Evolutionary conservation across 73 alveolate species (phyloP).

Genomic region (Stentor roeselii): DNA sequence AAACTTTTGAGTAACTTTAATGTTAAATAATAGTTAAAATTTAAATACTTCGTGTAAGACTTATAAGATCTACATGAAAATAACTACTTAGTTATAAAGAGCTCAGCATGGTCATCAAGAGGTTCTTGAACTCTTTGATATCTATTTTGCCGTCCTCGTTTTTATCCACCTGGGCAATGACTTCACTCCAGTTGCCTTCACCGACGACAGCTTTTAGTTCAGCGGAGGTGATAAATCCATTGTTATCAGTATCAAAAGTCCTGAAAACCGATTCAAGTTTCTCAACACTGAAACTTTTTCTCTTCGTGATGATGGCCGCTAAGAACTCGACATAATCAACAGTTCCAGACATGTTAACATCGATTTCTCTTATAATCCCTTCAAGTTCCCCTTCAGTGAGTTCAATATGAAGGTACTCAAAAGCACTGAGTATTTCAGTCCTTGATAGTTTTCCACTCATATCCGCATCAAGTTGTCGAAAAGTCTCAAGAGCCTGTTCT

Average conservation of each 20-base stretch:
- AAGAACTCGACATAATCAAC: constrained; percentile 50
- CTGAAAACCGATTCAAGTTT: constrained; percentile 42
- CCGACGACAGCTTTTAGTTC: constrained; percentile 31
- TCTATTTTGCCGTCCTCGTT: constrained; percentile 46
- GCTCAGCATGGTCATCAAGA: not conserved
- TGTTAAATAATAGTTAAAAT: no score
- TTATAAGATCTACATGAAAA: no score
- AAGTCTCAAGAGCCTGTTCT: constrained; percentile 28
- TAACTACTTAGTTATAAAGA: not conserved
- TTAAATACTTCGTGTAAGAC: no score
- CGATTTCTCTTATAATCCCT: constrained; percentile 41
- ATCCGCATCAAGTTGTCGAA: constrained; percentile 35
- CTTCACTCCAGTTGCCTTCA: constrained; percentile 40
- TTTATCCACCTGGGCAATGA: constrained; percentile 46
- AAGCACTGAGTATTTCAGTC: constrained; percentile 38
- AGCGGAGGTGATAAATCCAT: constrained; percentile 41
- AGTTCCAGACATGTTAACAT: constrained; percentile 36
- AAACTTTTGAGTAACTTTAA: no score
- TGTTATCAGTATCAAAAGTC: constrained; percentile 38
- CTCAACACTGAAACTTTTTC: constrained; percentile 29
- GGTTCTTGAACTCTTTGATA: constrained; percentile 17
- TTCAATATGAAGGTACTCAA: not conserved
- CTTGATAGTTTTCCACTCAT: constrained; percentile 49
- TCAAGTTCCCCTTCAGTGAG: constrained; percentile 48
- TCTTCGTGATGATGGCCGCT: constrained; percentile 37